Percentiles rank a stretch among this genome's conserved stretches.
Conservation (phyloP, 306 rosid genomes). For the Gillenia trifoliata region DNA sequence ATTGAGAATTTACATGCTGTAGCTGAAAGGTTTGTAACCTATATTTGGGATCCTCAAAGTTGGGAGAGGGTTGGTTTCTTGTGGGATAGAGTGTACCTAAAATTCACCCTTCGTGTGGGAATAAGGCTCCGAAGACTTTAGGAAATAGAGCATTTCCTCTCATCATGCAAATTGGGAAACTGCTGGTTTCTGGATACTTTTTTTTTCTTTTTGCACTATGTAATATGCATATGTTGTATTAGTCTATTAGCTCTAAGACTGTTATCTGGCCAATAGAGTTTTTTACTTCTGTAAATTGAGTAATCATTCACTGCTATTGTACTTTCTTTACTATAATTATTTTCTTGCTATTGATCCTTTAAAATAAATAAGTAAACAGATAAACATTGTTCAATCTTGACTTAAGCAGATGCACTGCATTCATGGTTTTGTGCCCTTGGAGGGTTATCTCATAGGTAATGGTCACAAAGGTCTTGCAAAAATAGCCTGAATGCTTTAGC, state of each 20-base stretch:
- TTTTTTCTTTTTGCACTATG: neutral
- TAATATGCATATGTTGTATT: neutral
- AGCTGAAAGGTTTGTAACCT: neutral
- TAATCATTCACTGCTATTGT: neutral
- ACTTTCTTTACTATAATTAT: neutral
- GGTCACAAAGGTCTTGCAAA: conserved; percentile 98
- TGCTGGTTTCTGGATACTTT: neutral
- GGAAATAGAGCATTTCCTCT: neutral
- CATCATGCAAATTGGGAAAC: neutral
- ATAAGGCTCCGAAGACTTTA: neutral
- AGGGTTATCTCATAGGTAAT: conserved; percentile 90
- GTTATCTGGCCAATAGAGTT: neutral
- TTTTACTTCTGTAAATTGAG: neutral
- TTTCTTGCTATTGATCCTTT: neutral
- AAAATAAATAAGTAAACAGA: neutral
- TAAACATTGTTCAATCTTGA: neutral
- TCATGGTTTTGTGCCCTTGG: conserved; percentile 96
- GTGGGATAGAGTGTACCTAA: neutral
- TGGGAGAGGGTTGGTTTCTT: neutral
- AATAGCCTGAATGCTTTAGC: conserved; percentile 93
- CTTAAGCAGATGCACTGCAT: conserved; percentile 95
- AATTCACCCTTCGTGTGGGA: neutral
- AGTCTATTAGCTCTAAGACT: neutral
- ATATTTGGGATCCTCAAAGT: neutral
- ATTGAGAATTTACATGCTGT: neutral